Conservation (phyloP, 164 flowering plant species). For the Warburgia ugandensis region DNA sequence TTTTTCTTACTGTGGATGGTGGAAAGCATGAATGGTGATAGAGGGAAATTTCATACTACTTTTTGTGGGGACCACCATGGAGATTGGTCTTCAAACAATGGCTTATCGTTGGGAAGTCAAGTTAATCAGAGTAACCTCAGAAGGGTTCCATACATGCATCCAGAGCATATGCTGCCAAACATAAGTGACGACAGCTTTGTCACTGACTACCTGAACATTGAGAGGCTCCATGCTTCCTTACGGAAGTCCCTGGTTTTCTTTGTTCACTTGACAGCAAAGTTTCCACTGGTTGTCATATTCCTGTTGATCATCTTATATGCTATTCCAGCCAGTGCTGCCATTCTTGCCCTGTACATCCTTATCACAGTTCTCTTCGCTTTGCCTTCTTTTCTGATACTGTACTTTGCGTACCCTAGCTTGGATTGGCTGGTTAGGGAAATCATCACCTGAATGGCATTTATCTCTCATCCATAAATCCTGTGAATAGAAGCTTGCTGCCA, state of each 20-base stretch:
- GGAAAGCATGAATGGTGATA: conserved; percentile 86
- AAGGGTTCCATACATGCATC: conserved; percentile 21
- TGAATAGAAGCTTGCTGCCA: conserved; percentile 3
- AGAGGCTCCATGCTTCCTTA: conserved; percentile 42
- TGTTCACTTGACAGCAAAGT: conserved; percentile 70
- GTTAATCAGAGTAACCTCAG: conserved; percentile 20
- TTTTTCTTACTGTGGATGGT: conserved; percentile 94
- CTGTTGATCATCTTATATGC: conserved; percentile 64
- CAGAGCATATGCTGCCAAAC: conserved; percentile 23
- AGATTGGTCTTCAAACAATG: conserved; percentile 28
- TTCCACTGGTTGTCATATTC: conserved; percentile 73
- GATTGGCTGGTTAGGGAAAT: conserved; percentile 96
- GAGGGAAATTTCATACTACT: conserved; percentile 37
- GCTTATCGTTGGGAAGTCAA: conserved; percentile 18
- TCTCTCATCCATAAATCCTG: conserved; percentile 4
- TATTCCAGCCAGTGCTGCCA: conserved; percentile 79
- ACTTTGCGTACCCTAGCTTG: conserved; percentile 86
- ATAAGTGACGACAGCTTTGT: conserved; percentile 9
- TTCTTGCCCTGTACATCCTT: conserved; percentile 68
- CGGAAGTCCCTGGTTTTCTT: conserved; percentile 63
- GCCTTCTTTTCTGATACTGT: conserved; percentile 83
- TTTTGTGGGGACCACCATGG: conserved; percentile 34
- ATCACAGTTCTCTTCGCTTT: conserved; percentile 78
- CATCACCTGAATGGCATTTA: conserved; percentile 34
- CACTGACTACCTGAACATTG: conserved; percentile 24